Base-by-base conservation (phyloP, 1,284 basidiomycete species). In the Ustilago cynodontis region DNA sequence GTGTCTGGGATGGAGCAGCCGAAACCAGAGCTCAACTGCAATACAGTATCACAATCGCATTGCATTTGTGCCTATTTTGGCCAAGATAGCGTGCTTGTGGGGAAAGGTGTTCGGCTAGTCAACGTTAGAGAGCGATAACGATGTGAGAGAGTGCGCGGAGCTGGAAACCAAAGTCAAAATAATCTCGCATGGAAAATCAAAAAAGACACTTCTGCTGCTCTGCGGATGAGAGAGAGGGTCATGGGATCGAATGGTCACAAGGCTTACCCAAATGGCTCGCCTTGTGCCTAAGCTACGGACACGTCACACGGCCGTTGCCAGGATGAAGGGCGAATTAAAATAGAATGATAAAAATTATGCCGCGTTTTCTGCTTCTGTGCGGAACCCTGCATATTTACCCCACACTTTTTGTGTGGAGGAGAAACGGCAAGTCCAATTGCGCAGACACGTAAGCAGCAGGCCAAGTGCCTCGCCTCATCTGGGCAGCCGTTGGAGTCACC, bases 351-450 rank as follows among this genome's bases (percentile, higher is more conserved):
- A 37, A 62, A 60, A 13, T 47, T 28, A 49, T 43, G 43, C 16
- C 50, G 28, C 24, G 37, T 37, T 11, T 60, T 49, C 49, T 43
- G 59, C 59, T 51, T 24, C 41, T 33, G 20, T 35, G n/a, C 26
- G 29, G 62, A 59, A 70, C 67, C 67, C 67, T 70, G 67, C 67
- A 70, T 70, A 58, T 65, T 52, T 65, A 65, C 67, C 67, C 67
- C 62, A 64, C 67, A 70, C 61, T 70, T 70, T 69, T 33, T 52
- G 29, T 60, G 52, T 66, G 52, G 45, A 55, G 64, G 51, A 6
- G 31, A 33, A 11, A 33, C 20, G 33, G 31, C 18, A 18, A 24
- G 24, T 7, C 22, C 31, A 14, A 28, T 20, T 35, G 52, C 22
- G 33, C 28, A 59, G 33, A 51, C n/a, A 11, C 16, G n/a, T n/a